A percentile compares a stretch with the other conserved stretches of the same genome.
phyloP scores from a whole-genome alignment of 352 stramenopile species.

The Phytopythium mirpurense region DNA sequence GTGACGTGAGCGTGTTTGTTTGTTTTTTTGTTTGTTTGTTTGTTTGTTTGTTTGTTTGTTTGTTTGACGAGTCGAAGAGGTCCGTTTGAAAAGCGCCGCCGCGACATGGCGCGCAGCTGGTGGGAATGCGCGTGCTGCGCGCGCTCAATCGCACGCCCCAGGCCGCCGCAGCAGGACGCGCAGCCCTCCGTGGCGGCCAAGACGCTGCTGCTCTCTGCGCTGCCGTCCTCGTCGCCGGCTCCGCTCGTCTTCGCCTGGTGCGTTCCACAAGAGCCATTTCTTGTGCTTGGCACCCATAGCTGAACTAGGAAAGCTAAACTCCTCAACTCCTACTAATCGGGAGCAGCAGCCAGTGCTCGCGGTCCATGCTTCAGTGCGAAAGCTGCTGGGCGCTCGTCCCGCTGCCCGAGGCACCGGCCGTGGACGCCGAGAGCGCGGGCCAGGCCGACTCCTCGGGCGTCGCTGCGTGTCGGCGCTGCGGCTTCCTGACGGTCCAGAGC shows the following conservation, averaged over 20 bases:
- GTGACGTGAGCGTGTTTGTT: too few species aligned
- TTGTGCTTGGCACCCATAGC: too few species aligned
- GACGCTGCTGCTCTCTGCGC: not conserved
- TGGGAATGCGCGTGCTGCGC: not conserved
- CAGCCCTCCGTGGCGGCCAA: not conserved
- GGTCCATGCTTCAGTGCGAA: constrained; percentile 1
- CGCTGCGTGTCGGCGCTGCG: constrained; percentile 2
- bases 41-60: too few species aligned
- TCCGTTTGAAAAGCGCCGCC: too few species aligned
- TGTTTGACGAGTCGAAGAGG: too few species aligned
- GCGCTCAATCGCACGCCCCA: not conserved
- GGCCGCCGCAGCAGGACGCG: not conserved
- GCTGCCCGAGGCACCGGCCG: not conserved
- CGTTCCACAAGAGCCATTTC: too few species aligned
- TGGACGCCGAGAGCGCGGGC: not conserved
- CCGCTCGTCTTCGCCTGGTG: constrained; percentile 9
- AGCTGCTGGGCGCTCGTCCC: constrained; percentile 4
- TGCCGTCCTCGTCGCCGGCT: not conserved
- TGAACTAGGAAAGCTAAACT: too few species aligned
- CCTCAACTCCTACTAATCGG: too few species aligned
- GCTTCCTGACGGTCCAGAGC: not conserved
- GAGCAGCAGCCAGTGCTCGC: constrained; percentile 1
- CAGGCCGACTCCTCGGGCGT: not conserved
- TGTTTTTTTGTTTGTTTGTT: too few species aligned
- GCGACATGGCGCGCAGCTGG: too few species aligned